A percentile compares a stretch with the other conserved stretches of the same genome.
These are phyloP conservation scores for Primulina tabacum DNA, from an alignment of 257 asterid species.

Conservation along the genomic window DNA sequence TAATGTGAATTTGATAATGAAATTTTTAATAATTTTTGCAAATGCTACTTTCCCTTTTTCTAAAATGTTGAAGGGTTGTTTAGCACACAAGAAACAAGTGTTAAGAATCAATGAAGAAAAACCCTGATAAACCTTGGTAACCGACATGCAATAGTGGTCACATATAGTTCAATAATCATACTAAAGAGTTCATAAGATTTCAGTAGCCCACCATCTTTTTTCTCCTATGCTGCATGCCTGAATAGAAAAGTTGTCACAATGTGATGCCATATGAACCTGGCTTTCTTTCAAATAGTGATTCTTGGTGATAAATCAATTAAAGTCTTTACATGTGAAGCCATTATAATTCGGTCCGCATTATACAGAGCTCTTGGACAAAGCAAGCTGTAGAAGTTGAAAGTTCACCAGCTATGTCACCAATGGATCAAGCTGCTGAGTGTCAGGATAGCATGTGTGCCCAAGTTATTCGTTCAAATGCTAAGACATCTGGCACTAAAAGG, in stretches of 20 bases:
- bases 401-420: constrained; percentile 53
- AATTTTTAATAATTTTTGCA: not conserved
- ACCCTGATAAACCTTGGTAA: not conserved
- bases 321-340: constrained; percentile 20
- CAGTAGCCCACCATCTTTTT: not conserved
- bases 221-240: not conserved
- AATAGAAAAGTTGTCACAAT: not conserved
- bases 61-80: not conserved
- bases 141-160: not conserved
- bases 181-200: not conserved
- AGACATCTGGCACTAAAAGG: constrained; percentile 37
- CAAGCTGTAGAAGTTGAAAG: constrained; percentile 63
- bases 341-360: constrained; percentile 19
- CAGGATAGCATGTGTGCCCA: constrained; percentile 65
- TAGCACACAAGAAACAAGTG: not conserved
- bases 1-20: not conserved
- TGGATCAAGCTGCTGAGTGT: constrained; percentile 47
- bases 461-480: constrained; percentile 56
- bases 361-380: constrained; percentile 83
- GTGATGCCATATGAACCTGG: not conserved
- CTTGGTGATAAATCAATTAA: not conserved
- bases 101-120: too few relatives aligned
- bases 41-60: too few relatives aligned
- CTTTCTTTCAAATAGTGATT: not conserved
- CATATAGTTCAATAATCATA: not conserved